These are phyloP conservation scores for Metschnikowia peoriensis DNA, from an alignment of 805 yeast genomes.

Conservation along the genomic window DNA sequence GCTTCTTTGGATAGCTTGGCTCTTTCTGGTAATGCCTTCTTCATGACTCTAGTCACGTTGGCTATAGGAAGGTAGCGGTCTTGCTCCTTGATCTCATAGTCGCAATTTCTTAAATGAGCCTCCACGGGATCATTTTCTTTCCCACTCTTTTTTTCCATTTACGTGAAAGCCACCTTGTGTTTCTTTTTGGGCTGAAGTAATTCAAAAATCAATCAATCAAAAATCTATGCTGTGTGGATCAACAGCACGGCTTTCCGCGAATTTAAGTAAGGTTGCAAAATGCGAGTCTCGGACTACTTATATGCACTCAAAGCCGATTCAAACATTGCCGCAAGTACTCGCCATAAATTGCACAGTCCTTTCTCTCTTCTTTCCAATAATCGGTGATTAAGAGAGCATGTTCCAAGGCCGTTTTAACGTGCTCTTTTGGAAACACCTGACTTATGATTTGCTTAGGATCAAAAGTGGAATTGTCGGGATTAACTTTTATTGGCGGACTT, in stretches of 20 bases:
- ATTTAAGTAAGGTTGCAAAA: conserved; percentile 19
- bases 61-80: conserved; percentile 45
- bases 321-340: conserved; percentile 20
- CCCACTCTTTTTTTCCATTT: background rate
- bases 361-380: conserved; percentile 36
- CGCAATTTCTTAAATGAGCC: conserved; percentile 23
- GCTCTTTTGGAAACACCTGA: conserved; percentile 4
- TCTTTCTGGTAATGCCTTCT: conserved; percentile 64
- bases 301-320: conserved; percentile 11
- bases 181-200: background rate
- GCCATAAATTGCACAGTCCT: conserved; percentile 31
- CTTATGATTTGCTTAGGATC: conserved; percentile 1
- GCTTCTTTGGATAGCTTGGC: conserved; percentile 81
- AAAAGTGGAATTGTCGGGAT: background rate
- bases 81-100: conserved; percentile 44
- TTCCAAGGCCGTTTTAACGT: conserved; percentile 19
- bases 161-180: background rate
- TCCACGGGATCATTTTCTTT: conserved; percentile 3
- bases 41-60: conserved; percentile 71
- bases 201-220: background rate
- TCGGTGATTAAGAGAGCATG: conserved; percentile 29
- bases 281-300: conserved; percentile 19
- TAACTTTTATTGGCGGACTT: background rate
- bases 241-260: conserved; percentile 5
- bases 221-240: background rate